phyloP scores from a whole-genome alignment of 148 eudicot species.

The Amaranthus hypochondriacus region DNA sequence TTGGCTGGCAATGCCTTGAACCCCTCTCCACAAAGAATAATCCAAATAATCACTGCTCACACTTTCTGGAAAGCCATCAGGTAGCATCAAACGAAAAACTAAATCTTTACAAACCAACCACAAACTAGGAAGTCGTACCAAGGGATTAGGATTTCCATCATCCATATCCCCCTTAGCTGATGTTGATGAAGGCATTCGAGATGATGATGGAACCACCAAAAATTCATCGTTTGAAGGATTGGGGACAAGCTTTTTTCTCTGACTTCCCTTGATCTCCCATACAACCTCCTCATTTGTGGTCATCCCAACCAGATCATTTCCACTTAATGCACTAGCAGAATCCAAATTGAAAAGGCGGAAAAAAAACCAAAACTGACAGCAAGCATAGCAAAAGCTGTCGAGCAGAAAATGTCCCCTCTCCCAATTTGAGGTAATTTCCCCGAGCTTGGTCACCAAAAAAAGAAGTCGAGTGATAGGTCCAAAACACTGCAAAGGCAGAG shows the following conservation, averaged over 20 bases:
- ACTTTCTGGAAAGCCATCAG: constrained; percentile 88
- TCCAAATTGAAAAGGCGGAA: constrained; percentile 26
- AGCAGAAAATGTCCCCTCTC: constrained; percentile 10
- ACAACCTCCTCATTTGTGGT: constrained; percentile 35
- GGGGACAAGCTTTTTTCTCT: constrained; percentile 50
- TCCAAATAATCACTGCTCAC: constrained; percentile 92
- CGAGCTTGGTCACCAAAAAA: constrained; percentile 16
- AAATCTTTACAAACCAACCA: constrained; percentile 61
- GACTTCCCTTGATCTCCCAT: constrained; percentile 72
- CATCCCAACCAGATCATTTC: constrained; percentile 16
- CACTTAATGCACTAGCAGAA: constrained; percentile 41
- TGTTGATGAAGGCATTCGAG: constrained; percentile 12
- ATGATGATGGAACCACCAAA: constrained; percentile 36
- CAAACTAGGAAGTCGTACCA: constrained; percentile 26
- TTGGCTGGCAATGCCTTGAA: constrained; percentile 95
- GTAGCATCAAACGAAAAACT: constrained; percentile 60
- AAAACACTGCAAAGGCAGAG: constrained; percentile 25
- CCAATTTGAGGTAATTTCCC: constrained; percentile 20
- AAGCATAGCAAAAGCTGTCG: constrained; percentile 23
- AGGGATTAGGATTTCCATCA: constrained; percentile 22
- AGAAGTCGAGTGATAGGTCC: constrained; percentile 26
- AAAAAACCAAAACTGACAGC: constrained; percentile 32
- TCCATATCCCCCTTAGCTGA: constrained; percentile 15
- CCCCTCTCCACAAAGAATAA: constrained; percentile 94
- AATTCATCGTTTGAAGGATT: constrained; percentile 58